Evolutionary conservation across 345 rosid species (phyloP).

Genomic region (Camelina laxa): DNA sequence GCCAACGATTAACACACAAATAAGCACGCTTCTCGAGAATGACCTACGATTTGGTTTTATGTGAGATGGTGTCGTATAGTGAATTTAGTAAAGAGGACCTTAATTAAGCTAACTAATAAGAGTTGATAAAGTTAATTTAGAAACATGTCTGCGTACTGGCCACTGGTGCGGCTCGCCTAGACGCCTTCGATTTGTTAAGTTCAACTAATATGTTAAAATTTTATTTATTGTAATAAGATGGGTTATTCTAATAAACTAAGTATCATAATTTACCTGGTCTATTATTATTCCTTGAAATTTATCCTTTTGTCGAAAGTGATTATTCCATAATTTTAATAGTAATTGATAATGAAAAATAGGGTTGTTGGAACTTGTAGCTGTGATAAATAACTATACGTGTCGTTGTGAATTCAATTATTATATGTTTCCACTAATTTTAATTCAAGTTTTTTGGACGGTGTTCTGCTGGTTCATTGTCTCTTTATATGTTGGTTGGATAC

Average conservation of each 20-base stretch:
- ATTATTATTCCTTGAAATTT: conserved; percentile 3
- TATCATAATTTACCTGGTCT: conserved; percentile 3
- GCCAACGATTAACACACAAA: conserved; percentile 33
- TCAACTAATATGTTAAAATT: conserved; percentile 22
- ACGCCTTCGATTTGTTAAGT: conserved; percentile 25
- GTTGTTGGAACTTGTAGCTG: conserved; percentile 45
- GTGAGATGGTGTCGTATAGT: conserved; percentile 14
- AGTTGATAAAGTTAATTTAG: conserved; percentile 3
- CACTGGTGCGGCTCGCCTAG: conserved; percentile 38
- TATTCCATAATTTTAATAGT: conserved; percentile 5
- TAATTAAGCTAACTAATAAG: not conserved
- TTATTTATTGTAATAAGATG: not conserved
- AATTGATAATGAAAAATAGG: not conserved
- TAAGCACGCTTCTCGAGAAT: conserved; percentile 37
- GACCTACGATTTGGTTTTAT: conserved; percentile 20
- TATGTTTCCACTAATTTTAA: conserved; percentile 26
- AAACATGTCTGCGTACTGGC: conserved; percentile 18
- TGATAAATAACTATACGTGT: conserved; percentile 22
- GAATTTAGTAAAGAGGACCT: not conserved
- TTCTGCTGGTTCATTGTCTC: conserved; percentile 44
- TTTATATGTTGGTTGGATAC: conserved; percentile 27
- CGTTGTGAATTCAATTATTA: conserved; percentile 24
- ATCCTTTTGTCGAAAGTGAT: conserved; percentile 5
- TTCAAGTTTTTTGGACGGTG: conserved; percentile 43
- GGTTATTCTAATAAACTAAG: not conserved